These are phyloP conservation scores for Nicotiana otophora DNA, from an alignment of 257 asterid genomes.

Conservation along the genomic window DNA sequence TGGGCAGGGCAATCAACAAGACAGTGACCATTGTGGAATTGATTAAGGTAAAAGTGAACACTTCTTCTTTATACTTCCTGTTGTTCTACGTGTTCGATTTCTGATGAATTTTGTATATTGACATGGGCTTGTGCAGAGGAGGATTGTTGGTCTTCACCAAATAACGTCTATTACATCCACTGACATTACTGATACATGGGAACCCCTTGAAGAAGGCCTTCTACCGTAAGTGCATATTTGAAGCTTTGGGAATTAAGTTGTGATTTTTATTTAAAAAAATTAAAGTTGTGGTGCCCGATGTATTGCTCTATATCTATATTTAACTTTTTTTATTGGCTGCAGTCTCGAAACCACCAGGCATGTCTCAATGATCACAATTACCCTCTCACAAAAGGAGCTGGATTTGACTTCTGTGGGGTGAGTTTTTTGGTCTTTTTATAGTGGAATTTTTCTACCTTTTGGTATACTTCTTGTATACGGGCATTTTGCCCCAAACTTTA, in stretches of 20 bases:
- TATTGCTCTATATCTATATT: neutral
- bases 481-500: too few relatives aligned
- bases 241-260: neutral
- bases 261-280: too few relatives aligned
- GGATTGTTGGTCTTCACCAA: slow-evolving; percentile 97
- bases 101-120: slow-evolving; percentile 16
- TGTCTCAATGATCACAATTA: slow-evolving; percentile 81
- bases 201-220: slow-evolving; percentile 97
- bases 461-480: too few relatives aligned
- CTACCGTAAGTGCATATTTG: slow-evolving; percentile 56
- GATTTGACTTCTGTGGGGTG: slow-evolving; percentile 68
- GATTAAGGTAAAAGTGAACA: slow-evolving; percentile 37
- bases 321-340: slow-evolving; percentile 19
- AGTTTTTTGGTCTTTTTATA: slow-evolving; percentile 21
- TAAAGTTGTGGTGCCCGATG: neutral
- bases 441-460: neutral
- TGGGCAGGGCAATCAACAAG: slow-evolving; percentile 78
- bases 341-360: slow-evolving; percentile 91
- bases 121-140: slow-evolving; percentile 44
- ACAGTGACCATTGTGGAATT: slow-evolving; percentile 61
- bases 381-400: slow-evolving; percentile 72
- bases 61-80: neutral
- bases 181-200: slow-evolving; percentile 94
- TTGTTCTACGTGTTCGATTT: neutral
- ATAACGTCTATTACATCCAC: slow-evolving; percentile 74